A percentile compares a stretch with the other conserved stretches of the same genome.
These are phyloP conservation scores for Planoprotostelium fungivorum DNA, from an alignment of 78 protist species.

Conservation along the genomic window DNA sequence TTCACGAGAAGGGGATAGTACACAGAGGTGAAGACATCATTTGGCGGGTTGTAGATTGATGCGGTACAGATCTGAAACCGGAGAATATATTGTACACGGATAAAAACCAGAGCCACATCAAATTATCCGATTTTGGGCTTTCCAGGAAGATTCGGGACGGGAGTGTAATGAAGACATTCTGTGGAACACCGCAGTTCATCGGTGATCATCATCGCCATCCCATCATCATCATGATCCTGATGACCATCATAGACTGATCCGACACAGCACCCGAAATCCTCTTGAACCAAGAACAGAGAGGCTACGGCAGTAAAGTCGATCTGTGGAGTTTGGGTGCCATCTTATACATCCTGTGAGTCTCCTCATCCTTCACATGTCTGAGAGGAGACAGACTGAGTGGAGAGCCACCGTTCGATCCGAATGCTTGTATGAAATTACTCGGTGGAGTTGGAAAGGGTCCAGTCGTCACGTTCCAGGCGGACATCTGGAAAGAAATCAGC, in stretches of 20 bases:
- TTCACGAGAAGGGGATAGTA: constrained; percentile 1
- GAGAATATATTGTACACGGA: neutral
- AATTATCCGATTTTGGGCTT: neutral
- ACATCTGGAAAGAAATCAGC: neutral
- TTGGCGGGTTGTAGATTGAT: neutral
- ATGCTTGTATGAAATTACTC: neutral
- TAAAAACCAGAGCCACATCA: neutral
- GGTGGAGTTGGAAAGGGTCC: neutral
- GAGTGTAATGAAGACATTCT: neutral
- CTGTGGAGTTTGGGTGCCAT: neutral
- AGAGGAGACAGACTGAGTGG: neutral
- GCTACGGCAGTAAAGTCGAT: neutral
- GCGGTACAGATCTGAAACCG: neutral
- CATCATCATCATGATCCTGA: neutral
- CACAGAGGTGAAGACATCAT: constrained; percentile 19
- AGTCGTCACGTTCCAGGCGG: neutral
- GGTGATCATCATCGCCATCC: neutral
- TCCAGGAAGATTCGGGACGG: neutral
- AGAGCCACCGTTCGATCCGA: neutral
- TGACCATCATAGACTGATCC: too few species aligned
- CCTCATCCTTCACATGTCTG: neutral
- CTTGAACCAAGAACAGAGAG: neutral
- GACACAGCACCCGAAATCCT: neutral
- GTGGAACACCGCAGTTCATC: neutral
- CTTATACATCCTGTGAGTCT: neutral